Evolutionary conservation across 345 rosid species (phyloP).

Genomic region (Psidium friedrichsthalianum): DNA sequence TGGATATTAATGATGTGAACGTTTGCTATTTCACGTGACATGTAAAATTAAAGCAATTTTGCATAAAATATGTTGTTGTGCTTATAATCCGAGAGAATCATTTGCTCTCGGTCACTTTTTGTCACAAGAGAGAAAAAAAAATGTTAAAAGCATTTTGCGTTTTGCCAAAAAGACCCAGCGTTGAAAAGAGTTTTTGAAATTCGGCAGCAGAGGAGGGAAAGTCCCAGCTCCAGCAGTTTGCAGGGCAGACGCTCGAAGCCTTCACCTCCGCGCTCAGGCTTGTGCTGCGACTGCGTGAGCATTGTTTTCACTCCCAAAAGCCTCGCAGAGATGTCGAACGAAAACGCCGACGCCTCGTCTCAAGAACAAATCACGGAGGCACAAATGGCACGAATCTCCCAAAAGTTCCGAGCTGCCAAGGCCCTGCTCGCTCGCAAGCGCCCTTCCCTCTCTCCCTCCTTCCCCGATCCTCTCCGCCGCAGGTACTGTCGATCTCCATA

Average conservation of each 20-base stretch:
- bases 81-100: no score
- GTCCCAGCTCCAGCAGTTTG: background rate
- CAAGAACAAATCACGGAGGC: conserved; percentile 10
- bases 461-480: background rate
- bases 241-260: background rate
- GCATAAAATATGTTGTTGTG: no score
- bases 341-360: background rate
- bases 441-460: conserved; percentile 23
- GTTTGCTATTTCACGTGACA: no score
- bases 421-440: conserved; percentile 64
- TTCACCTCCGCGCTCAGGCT: background rate
- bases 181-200: background rate
- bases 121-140: no score
- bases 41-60: no score
- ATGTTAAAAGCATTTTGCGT: no score
- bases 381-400: conserved; percentile 40
- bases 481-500: background rate
- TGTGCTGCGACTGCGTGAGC: background rate
- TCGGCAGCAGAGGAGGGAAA: background rate
- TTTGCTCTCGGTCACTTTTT: no score
- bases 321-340: background rate
- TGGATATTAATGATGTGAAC: no score
- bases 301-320: background rate
- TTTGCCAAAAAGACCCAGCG: background rate
- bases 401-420: conserved; percentile 52